These are phyloP conservation scores for Westerdykella aurantiaca DNA, from an alignment of 2,329 filamentous ascomycete species.

Conservation along the genomic window DNA sequence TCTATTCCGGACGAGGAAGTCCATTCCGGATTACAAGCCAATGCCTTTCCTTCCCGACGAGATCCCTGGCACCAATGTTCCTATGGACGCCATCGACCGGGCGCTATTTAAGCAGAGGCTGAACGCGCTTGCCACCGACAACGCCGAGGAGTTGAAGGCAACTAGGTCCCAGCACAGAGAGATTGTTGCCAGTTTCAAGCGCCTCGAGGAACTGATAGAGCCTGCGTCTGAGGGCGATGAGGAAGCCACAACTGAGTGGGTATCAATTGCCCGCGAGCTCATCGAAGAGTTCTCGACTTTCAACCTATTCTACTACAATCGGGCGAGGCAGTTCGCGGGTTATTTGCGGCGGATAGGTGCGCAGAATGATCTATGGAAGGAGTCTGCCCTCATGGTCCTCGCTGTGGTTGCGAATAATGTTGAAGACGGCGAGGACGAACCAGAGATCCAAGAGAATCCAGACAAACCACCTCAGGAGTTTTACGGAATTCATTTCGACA, in stretches of 20 bases:
- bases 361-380: constrained; percentile 29
- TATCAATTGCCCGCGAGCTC: constrained; percentile 54
- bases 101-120: constrained; percentile 26
- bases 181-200: constrained; percentile 39
- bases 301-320: constrained; percentile 52
- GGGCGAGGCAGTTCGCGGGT: constrained; percentile 37
- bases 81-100: constrained; percentile 24
- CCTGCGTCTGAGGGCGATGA: constrained; percentile 46
- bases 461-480: constrained; percentile 50
- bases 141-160: constrained; percentile 40
- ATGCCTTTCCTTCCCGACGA: constrained; percentile 28
- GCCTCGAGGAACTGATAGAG: constrained; percentile 39
- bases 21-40: constrained; percentile 10
- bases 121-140: constrained; percentile 18
- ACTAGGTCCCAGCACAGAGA: constrained; percentile 32
- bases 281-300: constrained; percentile 57
- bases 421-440: constrained; percentile 26
- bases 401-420: constrained; percentile 31
- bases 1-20: constrained; percentile 23
- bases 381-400: constrained; percentile 30
- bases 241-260: constrained; percentile 50
- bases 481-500: constrained; percentile 71
- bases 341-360: constrained; percentile 31
- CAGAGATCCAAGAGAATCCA: constrained; percentile 25
- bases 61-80: constrained; percentile 22